Percentiles rank a stretch among this genome's conserved stretches.
Conservation (phyloP, 306 rosid species). For the Quercus agrifolia region DNA sequence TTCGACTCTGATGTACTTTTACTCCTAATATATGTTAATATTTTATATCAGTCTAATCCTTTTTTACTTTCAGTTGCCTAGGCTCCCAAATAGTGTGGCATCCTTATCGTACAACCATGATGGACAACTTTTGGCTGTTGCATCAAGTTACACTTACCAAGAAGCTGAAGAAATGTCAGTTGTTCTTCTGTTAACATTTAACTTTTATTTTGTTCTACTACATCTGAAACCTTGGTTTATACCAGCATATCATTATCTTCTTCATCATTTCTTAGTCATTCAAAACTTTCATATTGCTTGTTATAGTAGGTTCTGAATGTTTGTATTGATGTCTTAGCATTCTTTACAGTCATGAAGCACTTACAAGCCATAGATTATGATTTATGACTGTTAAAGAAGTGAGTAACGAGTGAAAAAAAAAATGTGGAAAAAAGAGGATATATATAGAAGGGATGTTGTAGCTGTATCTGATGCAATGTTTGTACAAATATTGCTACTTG, state of each 20-base stretch:
- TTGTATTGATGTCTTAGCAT: neutral
- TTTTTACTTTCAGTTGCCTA: constrained; percentile 57
- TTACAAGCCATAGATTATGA: neutral
- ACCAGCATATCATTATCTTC: neutral
- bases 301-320: neutral
- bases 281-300: neutral
- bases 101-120: constrained; percentile 65
- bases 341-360: neutral
- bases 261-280: neutral
- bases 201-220: neutral
- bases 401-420: neutral
- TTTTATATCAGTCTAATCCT: neutral
- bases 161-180: constrained; percentile 77
- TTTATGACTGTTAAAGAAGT: neutral
- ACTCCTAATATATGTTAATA: neutral
- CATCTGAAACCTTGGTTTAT: neutral
- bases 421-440: neutral
- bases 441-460: neutral
- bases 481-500: neutral
- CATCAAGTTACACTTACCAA: constrained; percentile 74
- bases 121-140: constrained; percentile 73
- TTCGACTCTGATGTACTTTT: neutral
- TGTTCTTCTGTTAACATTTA: constrained; percentile 1
- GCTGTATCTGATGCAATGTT: neutral
- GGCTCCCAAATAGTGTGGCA: constrained; percentile 68